Evolutionary conservation across 2,329 filamentous ascomycete genomes (phyloP), one percentile per base, ranked within the genome.

Genomic region (Polytolypa hystricis): DNA sequence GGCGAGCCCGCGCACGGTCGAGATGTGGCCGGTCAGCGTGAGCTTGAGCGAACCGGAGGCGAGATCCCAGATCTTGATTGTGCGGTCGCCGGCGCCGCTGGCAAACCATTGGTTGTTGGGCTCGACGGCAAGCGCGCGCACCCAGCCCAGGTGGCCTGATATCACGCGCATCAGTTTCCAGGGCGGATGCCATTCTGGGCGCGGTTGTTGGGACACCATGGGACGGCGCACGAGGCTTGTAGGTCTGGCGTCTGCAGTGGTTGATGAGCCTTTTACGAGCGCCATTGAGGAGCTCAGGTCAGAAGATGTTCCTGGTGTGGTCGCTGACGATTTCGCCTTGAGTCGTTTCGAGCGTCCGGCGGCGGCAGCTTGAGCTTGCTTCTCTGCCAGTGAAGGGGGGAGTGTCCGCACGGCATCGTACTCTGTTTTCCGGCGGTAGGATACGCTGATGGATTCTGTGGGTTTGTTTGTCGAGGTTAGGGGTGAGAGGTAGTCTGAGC

Each of bases 121-220:
- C 61, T 98, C 93, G 33, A 96, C 84, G 1, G 89, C 84, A 51
- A 95, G 65, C 47, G 76, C 76, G 42, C 87, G 73, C 44, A 98
- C 91, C 91, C 91, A 98, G 17, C 91, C 91, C 49, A 98, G 62
- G 57, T 96, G 91, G 11, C 93, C 91, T 1, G 86, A 94, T 47
- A 98, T 94, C 43, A 98, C 93, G 42, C 91, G 77, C 81, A 94
- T 93, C 42, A 96, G 70, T 71, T 95, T 96, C 91, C 93, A 98
- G 9, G 93, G 93, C 42, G 87, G 77, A 58, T 98, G 91, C 91
- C 91, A 98, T 40, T 95, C 81, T 1, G 93, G 93, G 57, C 80
- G 85, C 39, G 78, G 69, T 48, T 80, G 77, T 48, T 74, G 67
- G 37, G 79, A 72, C 27, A 60, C 59, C 11, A 72, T 74, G 28